Percentiles rank a stretch among this genome's conserved stretches.
Evolutionary conservation across 2,329 filamentous ascomycete genomes (phyloP).

Genomic region (Metarhizium album): DNA sequence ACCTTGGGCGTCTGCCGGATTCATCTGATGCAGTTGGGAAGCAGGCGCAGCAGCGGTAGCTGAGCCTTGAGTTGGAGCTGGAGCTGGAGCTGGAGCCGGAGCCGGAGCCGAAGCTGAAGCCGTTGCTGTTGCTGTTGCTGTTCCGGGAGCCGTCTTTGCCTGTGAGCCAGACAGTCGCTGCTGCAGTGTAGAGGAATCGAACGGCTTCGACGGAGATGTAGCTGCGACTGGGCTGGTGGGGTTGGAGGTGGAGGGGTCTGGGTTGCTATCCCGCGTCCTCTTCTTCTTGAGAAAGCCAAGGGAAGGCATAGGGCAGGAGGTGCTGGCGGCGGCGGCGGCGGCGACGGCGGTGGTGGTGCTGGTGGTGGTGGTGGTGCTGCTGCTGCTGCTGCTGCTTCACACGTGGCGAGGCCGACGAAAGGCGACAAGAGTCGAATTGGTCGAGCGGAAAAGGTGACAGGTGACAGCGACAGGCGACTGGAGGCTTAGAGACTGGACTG

Average conservation of each 20-base stretch:
- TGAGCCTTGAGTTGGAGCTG: conserved; percentile 8
- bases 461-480: no score
- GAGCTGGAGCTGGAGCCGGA: conserved; percentile 7
- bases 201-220: conserved; percentile 38
- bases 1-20: conserved; percentile 16
- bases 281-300: conserved; percentile 98
- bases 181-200: conserved; percentile 25
- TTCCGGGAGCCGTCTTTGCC: conserved; percentile 6
- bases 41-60: conserved; percentile 7
- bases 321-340: background rate
- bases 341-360: conserved; percentile 2
- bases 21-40: conserved; percentile 11
- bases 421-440: conserved; percentile 1
- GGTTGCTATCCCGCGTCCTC: conserved; percentile 83
- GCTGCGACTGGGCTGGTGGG: conserved; percentile 53
- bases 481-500: no score
- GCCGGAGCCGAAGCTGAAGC: conserved; percentile 7
- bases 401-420: conserved; percentile 4
- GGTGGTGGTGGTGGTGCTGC: background rate
- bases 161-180: conserved; percentile 15
- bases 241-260: conserved; percentile 57
- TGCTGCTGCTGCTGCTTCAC: conserved; percentile 6
- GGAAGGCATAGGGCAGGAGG: conserved; percentile 61
- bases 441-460: background rate
- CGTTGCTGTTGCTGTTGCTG: conserved; percentile 6